Base-by-base conservation (phyloP, 2,329 filamentous ascomycete species). In the Tolypocladium ovalisporum region DNA sequence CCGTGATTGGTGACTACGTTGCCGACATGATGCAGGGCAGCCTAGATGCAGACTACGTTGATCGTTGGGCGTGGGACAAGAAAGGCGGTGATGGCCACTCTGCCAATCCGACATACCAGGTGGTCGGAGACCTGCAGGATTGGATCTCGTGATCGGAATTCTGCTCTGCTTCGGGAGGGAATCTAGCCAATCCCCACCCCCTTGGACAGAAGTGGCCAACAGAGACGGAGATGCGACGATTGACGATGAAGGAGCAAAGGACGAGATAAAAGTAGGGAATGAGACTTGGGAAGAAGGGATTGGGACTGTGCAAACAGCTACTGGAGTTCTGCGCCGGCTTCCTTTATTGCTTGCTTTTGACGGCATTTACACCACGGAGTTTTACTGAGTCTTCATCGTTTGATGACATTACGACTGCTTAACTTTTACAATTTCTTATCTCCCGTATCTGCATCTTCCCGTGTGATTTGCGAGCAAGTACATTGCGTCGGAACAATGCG, bases 1-100 rank as follows among this genome's bases (percentile, higher is more conserved):
- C 83, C 1, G 79, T 79, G 29, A 79, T 85, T 61, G 83, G 84
- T 4, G 78, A 80, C 58, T 86, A 86, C 66, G 73, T 83, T 57
- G 71, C 75, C 35, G 75, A 81, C 61, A 74, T 78, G 71, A 66
- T 79, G 64, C 66, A 75, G 55, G 74, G 72, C 56, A 67, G 65
- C 56, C 69, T 78, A 36, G 67, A 68, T n/a, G 60, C 66, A 9
- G 69, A 73, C 40, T 73, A 72, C 58, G 65, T 64, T 32, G 68
- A 69, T 56, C 69, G 75, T 55, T 78, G 76, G 75, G 75, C 72
- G 52, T 79, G 78, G 76, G 67, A 76, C 66, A 70, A 71, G 66
- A 67, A 74, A 63, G 67, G 73, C 67, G 64, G 65, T 54, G 68
- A 75, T 65, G 69, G 73, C 29, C 70, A 69, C 57, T 73, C 71